Base-by-base conservation (phyloP, 768 basidiomycete genomes). In the Dentipellis sp. region DNA sequence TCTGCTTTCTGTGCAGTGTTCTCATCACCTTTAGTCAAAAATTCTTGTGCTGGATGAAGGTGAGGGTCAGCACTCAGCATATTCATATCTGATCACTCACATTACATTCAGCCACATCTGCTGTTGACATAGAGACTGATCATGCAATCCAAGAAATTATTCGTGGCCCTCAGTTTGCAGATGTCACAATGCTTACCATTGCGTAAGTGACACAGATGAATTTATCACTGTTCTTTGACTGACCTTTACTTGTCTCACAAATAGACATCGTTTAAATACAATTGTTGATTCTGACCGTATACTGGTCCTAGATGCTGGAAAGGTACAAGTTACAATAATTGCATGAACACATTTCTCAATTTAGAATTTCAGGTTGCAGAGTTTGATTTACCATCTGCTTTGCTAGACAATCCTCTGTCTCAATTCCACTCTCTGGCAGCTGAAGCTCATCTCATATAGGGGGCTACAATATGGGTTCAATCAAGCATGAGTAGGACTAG, bases 21-120 rank as follows among this genome's bases (percentile, higher is more conserved):
- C 29, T 29, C 29, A 29, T 29, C 29, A 29, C 6, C 29, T 29
- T 6, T 6, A 29, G 29, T 83, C 89, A 16, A 94, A 86, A 69
- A 86, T 97, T 38, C 75, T 97, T 6, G 90, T 97, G 0, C 74
- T 97, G n/a, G 94, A 97, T 65, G 94, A 97, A 80, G 90, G 87
- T 81, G 63, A 29, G 29, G 29, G 29, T 29, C 29, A 3, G 29
- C 29, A 29, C 6, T 29, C 3, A 29, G 29, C 29, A 29, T 29
- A 29, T 29, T 6, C 6, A 29, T 29, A 29, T 29, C 29, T 29
- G 6, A 29, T 29, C n/a, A 19, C 42, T 45, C n/a, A 45, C 62
- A 50, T 6, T 29, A 11, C 12, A 12, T 4, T 22, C 58, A 88
- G 89, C 91, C 2, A 94, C 91, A 5, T 90, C 86, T 38, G 91